Conservation (phyloP, 2,329 filamentous ascomycete species). For the Cercospora sp. region DNA sequence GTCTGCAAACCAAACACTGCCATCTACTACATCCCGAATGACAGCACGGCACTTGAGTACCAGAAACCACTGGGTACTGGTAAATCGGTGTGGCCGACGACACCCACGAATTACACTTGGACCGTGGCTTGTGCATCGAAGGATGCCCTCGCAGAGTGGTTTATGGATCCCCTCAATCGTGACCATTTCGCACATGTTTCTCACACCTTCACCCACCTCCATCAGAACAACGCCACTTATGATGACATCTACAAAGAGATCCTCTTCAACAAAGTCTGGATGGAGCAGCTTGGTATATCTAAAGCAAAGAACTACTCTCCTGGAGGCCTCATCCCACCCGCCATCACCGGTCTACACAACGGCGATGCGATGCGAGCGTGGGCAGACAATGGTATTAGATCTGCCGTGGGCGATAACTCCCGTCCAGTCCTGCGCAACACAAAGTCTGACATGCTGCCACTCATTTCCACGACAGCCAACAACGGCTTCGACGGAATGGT, state of each 20-base stretch:
- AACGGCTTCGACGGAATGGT: conserved; percentile 18
- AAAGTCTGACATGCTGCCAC: neutral
- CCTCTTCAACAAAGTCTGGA: conserved; percentile 14
- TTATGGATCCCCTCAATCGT: conserved; percentile 10
- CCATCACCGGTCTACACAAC: conserved; percentile 17
- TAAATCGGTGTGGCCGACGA: conserved; percentile 6
- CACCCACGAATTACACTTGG: conserved; percentile 10
- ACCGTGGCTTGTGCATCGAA: conserved; percentile 7
- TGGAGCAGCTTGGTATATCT: conserved; percentile 2
- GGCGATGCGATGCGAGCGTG: conserved; percentile 16
- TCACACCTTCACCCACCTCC: conserved; percentile 14
- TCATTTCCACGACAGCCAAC: conserved; percentile 7
- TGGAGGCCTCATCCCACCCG: conserved; percentile 11
- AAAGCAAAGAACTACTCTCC: neutral
- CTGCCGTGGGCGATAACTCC: conserved; percentile 13
- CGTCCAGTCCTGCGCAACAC: conserved; percentile 10
- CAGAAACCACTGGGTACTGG: conserved; percentile 14
- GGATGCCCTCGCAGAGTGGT: conserved; percentile 9
- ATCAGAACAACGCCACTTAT: conserved; percentile 16
- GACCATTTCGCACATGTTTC: conserved; percentile 16
- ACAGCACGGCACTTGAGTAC: conserved; percentile 7
- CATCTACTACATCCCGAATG: conserved; percentile 13
- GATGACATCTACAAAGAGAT: conserved; percentile 15
- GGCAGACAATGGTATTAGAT: conserved; percentile 6
- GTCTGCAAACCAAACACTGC: conserved; percentile 15